Percentiles rank a stretch among this genome's conserved stretches.
These are phyloP conservation scores for Leccinellum rugosiceps DNA, from an alignment of 768 basidiomycete genomes.

Conservation along the genomic window DNA sequence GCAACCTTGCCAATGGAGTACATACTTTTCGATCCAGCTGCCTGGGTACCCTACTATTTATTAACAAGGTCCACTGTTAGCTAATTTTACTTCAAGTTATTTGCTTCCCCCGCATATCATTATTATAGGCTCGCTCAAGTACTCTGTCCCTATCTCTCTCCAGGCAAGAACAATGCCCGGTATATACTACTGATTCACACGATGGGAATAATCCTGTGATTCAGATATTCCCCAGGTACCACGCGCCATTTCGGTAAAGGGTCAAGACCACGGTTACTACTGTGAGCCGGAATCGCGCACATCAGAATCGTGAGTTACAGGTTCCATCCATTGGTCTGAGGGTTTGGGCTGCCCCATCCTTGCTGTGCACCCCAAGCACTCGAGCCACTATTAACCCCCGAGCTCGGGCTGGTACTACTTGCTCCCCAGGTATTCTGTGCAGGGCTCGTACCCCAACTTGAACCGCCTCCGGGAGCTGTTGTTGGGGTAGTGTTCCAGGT, in stretches of 20 bases:
- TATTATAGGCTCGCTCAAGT: too few relatives aligned
- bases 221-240: background rate
- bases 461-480: slow-evolving; percentile 23
- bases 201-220: background rate
- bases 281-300: background rate
- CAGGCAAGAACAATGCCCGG: too few relatives aligned
- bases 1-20: too few relatives aligned
- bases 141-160: too few relatives aligned
- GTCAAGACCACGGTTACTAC: background rate
- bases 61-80: too few relatives aligned
- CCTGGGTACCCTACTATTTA: too few relatives aligned
- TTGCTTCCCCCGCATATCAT: too few relatives aligned
- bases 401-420: slow-evolving; percentile 29
- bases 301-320: slow-evolving; percentile 13
- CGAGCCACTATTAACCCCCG: slow-evolving; percentile 13
- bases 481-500: slow-evolving; percentile 26
- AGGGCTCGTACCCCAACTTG: slow-evolving; percentile 32
- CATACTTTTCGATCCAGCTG: too few relatives aligned
- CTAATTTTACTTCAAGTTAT: too few relatives aligned
- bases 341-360: slow-evolving; percentile 52
- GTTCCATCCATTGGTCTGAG: slow-evolving; percentile 56
- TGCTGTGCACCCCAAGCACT: slow-evolving; percentile 29
- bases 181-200: background rate
- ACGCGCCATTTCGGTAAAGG: background rate
- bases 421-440: slow-evolving; percentile 38